Conservation (phyloP, 2,329 filamentous ascomycete species). For the Annulohypoxylon truncatum region DNA sequence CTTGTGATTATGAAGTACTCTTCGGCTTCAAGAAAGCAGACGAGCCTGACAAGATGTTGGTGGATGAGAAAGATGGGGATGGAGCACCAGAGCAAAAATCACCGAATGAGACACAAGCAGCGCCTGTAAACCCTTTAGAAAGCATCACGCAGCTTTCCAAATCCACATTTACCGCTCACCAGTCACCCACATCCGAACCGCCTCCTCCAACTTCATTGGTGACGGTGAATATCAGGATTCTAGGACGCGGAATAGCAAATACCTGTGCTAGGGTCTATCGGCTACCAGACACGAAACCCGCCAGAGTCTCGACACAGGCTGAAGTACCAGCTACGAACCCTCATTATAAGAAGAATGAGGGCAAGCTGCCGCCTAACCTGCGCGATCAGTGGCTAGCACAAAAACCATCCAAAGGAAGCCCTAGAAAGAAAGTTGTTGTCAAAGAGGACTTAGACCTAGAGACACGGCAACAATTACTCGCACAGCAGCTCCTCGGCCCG, state of each 20-base stretch:
- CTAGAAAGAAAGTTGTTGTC: constrained; percentile 45
- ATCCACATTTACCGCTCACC: constrained; percentile 51
- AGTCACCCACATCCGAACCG: constrained; percentile 40
- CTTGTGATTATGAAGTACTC: constrained; percentile 84
- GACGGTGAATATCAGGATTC: constrained; percentile 74
- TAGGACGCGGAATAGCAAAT: constrained; percentile 75
- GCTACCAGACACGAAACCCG: constrained; percentile 64
- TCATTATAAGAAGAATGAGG: constrained; percentile 21
- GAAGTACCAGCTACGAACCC: constrained; percentile 62
- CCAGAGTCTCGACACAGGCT: constrained; percentile 44
- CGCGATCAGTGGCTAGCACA: constrained; percentile 78
- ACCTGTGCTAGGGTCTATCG: constrained; percentile 87
- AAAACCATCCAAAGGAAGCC: constrained; percentile 33
- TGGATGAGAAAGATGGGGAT: constrained; percentile 38
- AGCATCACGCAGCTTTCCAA: constrained; percentile 55
- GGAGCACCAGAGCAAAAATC: constrained; percentile 10
- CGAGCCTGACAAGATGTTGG: constrained; percentile 27
- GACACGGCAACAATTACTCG: constrained; percentile 58
- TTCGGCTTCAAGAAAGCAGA: constrained; percentile 55
- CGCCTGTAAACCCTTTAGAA: constrained; percentile 38
- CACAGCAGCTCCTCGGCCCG: constrained; percentile 60
- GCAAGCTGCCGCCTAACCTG: constrained; percentile 60
- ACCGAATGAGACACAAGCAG: constrained; percentile 12
- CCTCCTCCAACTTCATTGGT: constrained; percentile 58
- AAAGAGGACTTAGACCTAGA: constrained; percentile 51